phyloP scores from a whole-genome alignment of 1,139 yeast species.

The Debaryomycetaceae sp. region DNA sequence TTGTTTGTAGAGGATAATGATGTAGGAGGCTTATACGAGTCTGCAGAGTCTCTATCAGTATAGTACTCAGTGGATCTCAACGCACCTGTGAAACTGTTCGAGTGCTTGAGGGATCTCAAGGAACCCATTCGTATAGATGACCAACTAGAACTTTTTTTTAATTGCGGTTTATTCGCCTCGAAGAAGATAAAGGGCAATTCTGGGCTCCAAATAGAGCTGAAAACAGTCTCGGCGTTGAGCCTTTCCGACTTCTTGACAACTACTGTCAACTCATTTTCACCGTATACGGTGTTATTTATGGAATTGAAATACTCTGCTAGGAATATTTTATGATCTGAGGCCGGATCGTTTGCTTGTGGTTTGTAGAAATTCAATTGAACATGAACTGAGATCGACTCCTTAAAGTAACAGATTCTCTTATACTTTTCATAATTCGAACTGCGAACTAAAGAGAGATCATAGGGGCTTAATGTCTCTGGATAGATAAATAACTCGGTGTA shows the following conservation, averaged over 20 bases:
- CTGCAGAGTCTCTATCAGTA: background rate
- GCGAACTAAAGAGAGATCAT: slow-evolving; percentile 10
- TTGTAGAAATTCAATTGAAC: slow-evolving; percentile 8
- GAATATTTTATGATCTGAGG: background rate
- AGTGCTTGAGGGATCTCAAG: slow-evolving; percentile 7
- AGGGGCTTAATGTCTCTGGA: slow-evolving; percentile 15
- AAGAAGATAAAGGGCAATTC: slow-evolving; percentile 14
- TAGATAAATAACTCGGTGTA: slow-evolving; percentile 6
- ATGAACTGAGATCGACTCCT: slow-evolving; percentile 5
- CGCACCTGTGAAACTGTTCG: slow-evolving; percentile 6
- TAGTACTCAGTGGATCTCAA: background rate
- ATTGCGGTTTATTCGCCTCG: slow-evolving; percentile 3
- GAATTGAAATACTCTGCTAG: slow-evolving; percentile 5
- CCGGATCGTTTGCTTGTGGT: background rate
- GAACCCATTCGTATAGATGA: slow-evolving; percentile 9
- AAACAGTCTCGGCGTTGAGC: slow-evolving; percentile 12
- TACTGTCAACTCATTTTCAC: slow-evolving; percentile 1
- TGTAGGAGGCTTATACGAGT: background rate
- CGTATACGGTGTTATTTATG: background rate
- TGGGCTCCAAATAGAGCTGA: slow-evolving; percentile 17
- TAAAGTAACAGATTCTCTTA: slow-evolving; percentile 15
- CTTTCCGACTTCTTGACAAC: slow-evolving; percentile 11
- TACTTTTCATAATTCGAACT: slow-evolving; percentile 2
- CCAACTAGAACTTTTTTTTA: slow-evolving; percentile 11
- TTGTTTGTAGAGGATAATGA: background rate